A percentile compares a stretch with the other conserved stretches of the same genome.
Evolutionary conservation across 2,329 filamentous ascomycete species (phyloP).

Genomic region (Alternaria burnsii): DNA sequence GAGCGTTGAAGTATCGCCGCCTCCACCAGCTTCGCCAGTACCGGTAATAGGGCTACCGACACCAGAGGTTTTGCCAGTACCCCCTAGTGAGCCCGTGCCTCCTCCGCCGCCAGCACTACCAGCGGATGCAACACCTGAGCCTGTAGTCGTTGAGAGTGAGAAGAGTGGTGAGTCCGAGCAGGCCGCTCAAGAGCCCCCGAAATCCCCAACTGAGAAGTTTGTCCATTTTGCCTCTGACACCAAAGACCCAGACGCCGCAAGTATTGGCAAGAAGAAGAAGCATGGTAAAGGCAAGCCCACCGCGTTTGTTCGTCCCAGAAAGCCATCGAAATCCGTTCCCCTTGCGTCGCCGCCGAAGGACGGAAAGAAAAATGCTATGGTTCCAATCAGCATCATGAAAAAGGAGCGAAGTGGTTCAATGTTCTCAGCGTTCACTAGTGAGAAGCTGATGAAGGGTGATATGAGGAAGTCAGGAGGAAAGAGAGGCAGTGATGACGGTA

Average conservation of each 20-base stretch:
- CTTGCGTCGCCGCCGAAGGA: conserved; percentile 37
- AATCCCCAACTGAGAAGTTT: conserved; percentile 43
- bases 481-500: conserved; percentile 31
- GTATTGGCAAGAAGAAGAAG: conserved; percentile 39
- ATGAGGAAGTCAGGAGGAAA: conserved; percentile 34
- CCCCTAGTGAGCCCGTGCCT: conserved; percentile 20
- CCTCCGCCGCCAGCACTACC: conserved; percentile 24
- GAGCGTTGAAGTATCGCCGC: conserved; percentile 6
- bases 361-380: conserved; percentile 37
- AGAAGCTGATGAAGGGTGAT: conserved; percentile 40
- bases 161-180: conserved; percentile 51
- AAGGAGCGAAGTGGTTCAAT: conserved; percentile 32
- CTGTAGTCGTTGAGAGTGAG: conserved; percentile 30
- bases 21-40: conserved; percentile 16
- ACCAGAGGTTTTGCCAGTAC: conserved; percentile 13
- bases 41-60: conserved; percentile 16
- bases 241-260: conserved; percentile 46
- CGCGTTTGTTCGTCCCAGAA: conserved; percentile 45
- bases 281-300: conserved; percentile 41
- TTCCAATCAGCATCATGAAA: conserved; percentile 29
- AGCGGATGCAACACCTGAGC: conserved; percentile 4
- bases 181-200: conserved; percentile 43
- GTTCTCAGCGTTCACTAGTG: conserved; percentile 26
- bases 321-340: conserved; percentile 29
- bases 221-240: conserved; percentile 51